Percentiles rank a stretch among this genome's conserved stretches.
phyloP scores from a whole-genome alignment of 129 eudicot genomes.

The Rutidosis leptorrhynchoides region DNA sequence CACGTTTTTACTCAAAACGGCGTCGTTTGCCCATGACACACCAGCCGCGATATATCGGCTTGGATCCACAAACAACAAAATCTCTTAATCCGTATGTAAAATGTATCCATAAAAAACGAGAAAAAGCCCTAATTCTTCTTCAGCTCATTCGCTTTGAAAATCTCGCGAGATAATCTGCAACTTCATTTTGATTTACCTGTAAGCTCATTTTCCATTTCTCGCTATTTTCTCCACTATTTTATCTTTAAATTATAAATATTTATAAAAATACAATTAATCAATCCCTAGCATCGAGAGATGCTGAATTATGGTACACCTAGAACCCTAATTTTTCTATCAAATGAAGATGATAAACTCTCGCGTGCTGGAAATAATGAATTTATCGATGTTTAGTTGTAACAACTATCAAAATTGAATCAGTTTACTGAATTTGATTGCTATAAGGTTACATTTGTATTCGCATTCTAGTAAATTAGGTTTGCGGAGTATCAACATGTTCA shows the following conservation, averaged over 20 bases:
- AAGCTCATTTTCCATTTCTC: constrained; percentile 36
- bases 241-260: neutral
- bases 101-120: neutral
- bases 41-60: constrained; percentile 30
- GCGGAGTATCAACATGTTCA: neutral
- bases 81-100: neutral
- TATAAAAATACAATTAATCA: neutral
- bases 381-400: neutral
- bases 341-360: neutral
- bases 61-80: constrained; percentile 12
- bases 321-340: constrained; percentile 19
- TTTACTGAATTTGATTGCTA: neutral
- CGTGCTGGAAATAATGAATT: neutral
- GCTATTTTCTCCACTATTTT: constrained; percentile 37
- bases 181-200: constrained; percentile 25
- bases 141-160: constrained; percentile 20
- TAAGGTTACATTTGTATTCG: neutral
- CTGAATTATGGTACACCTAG: neutral
- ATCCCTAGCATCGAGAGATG: neutral
- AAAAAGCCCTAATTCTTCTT: constrained; percentile 29
- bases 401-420: neutral
- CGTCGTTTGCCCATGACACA: neutral
- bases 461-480: neutral
- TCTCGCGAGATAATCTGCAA: constrained; percentile 45
- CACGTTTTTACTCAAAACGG: neutral